These are phyloP conservation scores for Selaginella moellendorffii DNA, from an alignment of 75 land plant species.

Conservation along the genomic window DNA sequence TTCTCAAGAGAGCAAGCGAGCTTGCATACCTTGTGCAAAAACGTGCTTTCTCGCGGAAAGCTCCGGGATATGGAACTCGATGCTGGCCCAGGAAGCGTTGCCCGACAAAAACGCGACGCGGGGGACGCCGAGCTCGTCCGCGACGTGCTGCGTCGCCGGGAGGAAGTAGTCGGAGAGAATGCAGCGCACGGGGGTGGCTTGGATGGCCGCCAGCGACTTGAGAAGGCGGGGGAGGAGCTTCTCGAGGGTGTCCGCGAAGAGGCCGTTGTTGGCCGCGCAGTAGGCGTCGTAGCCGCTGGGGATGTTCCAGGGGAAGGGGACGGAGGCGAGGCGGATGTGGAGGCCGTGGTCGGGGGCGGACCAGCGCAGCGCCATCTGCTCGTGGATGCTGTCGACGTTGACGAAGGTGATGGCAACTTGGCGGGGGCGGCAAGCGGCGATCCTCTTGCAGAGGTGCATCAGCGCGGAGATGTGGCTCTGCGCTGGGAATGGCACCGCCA, in stretches of 20 bases:
- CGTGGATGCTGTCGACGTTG: conserved; percentile 7
- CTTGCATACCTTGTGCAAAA: neutral
- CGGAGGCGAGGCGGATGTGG: neutral
- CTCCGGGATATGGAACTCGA: conserved; percentile 1
- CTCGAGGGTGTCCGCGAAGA: neutral
- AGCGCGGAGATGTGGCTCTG: neutral
- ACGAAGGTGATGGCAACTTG: neutral
- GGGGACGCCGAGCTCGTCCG: neutral
- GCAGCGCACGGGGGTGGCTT: neutral
- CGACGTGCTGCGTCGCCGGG: neutral
- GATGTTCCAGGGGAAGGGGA: conserved; percentile 3
- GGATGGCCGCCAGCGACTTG: neutral
- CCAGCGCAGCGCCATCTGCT: neutral
- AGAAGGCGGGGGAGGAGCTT: neutral
- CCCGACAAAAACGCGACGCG: neutral
- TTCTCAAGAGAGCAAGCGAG: too few relatives aligned
- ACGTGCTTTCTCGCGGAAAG: neutral
- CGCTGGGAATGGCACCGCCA: conserved; percentile 8
- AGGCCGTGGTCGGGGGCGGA: neutral
- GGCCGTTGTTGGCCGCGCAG: neutral
- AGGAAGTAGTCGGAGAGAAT: conserved; percentile 1
- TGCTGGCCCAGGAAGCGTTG: neutral
- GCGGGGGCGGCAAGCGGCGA: neutral
- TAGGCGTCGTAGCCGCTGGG: conserved; percentile 1
- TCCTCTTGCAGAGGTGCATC: conserved; percentile 8